phyloP scores from a whole-genome alignment of 2,329 filamentous ascomycete species.

The Colletotrichum sp. region DNA sequence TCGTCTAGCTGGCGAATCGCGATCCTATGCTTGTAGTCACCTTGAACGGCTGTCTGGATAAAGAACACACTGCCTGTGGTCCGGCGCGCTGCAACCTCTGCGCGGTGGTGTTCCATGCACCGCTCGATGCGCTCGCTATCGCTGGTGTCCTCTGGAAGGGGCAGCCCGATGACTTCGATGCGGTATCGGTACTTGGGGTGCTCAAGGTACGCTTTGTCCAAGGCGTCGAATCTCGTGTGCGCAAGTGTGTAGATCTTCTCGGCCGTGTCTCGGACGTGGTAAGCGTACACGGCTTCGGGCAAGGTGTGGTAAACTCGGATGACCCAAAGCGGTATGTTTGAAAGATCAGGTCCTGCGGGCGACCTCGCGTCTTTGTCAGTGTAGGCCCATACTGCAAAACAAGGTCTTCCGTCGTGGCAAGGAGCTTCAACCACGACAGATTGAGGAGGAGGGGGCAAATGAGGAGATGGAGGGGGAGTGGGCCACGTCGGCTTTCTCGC shows the following conservation, averaged over 20 bases:
- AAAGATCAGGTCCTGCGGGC: neutral
- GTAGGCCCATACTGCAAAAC: neutral
- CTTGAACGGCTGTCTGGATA: neutral
- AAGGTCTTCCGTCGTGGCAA: neutral
- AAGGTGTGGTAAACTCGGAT: neutral
- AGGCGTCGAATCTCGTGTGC: neutral
- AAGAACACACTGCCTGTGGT: neutral
- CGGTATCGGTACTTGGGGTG: neutral
- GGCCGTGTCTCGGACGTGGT: neutral
- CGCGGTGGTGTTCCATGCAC: neutral
- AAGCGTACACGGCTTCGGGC: neutral
- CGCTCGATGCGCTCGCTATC: neutral
- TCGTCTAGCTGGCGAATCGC: neutral
- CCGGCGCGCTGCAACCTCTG: neutral
- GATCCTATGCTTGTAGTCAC: neutral
- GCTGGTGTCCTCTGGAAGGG: neutral
- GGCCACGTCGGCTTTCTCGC: neutral
- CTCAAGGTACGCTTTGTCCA: neutral
- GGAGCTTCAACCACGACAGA: neutral
- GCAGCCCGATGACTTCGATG: neutral
- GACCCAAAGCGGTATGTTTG: neutral
- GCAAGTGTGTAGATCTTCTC: neutral
- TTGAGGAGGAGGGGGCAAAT: neutral
- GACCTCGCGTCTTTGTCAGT: neutral
- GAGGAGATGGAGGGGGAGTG: neutral